These are phyloP conservation scores for Haplosporangium gracile DNA, from an alignment of 192 early-diverging fungal species.

Conservation along the genomic window DNA sequence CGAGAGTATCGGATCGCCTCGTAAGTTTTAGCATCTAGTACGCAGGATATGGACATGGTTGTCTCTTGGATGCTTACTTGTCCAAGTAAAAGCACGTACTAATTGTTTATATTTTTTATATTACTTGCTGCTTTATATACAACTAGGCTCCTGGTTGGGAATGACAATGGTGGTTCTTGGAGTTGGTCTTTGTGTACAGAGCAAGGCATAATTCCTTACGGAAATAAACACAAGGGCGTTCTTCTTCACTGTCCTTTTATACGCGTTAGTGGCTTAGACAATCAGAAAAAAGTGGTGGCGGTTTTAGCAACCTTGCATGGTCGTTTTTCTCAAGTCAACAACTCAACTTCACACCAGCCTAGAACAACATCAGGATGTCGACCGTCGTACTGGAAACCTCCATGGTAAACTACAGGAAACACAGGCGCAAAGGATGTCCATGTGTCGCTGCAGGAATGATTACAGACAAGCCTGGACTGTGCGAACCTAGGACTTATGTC, in stretches of 20 bases:
- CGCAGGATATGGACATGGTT: neutral
- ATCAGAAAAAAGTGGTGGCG: conserved; percentile 3
- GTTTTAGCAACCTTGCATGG: neutral
- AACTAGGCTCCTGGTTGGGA: conserved; percentile 72
- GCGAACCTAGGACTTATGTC: neutral
- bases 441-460: neutral
- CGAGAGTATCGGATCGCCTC: conserved; percentile 76
- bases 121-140: conserved; percentile 5
- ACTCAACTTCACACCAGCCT: neutral
- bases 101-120: neutral
- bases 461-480: neutral
- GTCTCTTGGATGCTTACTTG: neutral
- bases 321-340: neutral
- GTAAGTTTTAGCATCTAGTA: conserved; percentile 49
- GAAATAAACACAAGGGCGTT: conserved; percentile 1
- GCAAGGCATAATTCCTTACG: conserved; percentile 35
- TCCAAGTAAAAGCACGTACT: neutral
- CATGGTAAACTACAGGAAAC: conserved; percentile 49
- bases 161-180: conserved; percentile 79
- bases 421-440: neutral
- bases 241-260: neutral
- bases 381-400: conserved; percentile 67
- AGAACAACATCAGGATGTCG: conserved; percentile 27
- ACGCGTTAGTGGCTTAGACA: conserved; percentile 15
- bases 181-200: conserved; percentile 75